Evolutionary conservation across 768 basidiomycete species (phyloP).

Genomic region (Favolaschia claudopus): DNA sequence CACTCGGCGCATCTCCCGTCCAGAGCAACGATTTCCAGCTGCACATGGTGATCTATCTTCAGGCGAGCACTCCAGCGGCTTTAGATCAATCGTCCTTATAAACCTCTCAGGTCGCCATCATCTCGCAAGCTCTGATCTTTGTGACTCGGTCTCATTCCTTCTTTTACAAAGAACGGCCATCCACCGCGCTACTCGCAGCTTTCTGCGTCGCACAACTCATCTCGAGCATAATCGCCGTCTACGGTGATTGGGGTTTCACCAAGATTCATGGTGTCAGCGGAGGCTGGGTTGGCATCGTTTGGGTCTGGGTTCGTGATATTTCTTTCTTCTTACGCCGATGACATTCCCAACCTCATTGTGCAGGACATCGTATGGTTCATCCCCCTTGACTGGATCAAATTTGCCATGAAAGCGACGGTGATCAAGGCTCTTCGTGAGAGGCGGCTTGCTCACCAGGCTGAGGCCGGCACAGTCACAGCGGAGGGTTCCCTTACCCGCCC

Average conservation of each 20-base stretch:
- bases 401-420: slow-evolving; percentile 92
- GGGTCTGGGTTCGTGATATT: slow-evolving; percentile 83
- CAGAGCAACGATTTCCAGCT: slow-evolving; percentile 71
- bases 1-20: slow-evolving; percentile 48
- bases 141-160: slow-evolving; percentile 91
- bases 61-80: no score
- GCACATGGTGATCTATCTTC: slow-evolving; percentile 91
- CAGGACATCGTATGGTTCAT: slow-evolving; percentile 96
- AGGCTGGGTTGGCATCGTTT: slow-evolving; percentile 96
- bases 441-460: slow-evolving; percentile 51
- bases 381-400: slow-evolving; percentile 95
- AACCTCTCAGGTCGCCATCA: slow-evolving; percentile 98
- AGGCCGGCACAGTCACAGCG: slow-evolving; percentile 41
- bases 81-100: no score
- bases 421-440: slow-evolving; percentile 85
- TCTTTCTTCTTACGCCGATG: background rate
- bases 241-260: slow-evolving; percentile 94
- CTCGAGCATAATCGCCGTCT: slow-evolving; percentile 94
- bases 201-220: slow-evolving; percentile 94
- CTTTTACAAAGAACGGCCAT: slow-evolving; percentile 97
- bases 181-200: slow-evolving; percentile 83
- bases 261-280: slow-evolving; percentile 80
- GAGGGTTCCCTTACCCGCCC: slow-evolving; percentile 81
- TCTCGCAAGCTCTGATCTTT: slow-evolving; percentile 97
- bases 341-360: slow-evolving; percentile 7